Evolutionary conservation across 768 basidiomycete genomes (phyloP).

Genomic region (Hemileccinum impolitum): DNA sequence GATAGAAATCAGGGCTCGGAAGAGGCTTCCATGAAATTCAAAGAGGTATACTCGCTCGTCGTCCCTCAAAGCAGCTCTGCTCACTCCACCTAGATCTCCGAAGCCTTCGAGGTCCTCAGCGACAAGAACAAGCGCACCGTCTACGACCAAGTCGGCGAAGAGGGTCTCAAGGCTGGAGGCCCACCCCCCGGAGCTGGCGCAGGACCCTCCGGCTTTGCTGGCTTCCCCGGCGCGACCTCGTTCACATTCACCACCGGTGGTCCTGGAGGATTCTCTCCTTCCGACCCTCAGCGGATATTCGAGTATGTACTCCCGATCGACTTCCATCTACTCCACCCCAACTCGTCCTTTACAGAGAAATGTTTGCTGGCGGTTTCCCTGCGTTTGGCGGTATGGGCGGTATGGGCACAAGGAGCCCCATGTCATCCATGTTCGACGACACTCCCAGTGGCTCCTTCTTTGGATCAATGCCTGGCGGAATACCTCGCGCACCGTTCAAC

Average conservation of each 20-base stretch:
- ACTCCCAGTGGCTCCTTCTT: slow-evolving; percentile 38
- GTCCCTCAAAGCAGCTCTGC: neutral
- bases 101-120: slow-evolving; percentile 93
- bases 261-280: slow-evolving; percentile 61
- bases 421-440: slow-evolving; percentile 35
- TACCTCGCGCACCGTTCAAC: slow-evolving; percentile 45
- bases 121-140: slow-evolving; percentile 81
- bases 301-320: slow-evolving; percentile 51
- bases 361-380: slow-evolving; percentile 43
- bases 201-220: slow-evolving; percentile 35
- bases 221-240: slow-evolving; percentile 48
- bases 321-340: neutral
- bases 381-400: slow-evolving; percentile 38
- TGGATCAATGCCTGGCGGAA: slow-evolving; percentile 51
- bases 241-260: slow-evolving; percentile 54
- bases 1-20: slow-evolving; percentile 87
- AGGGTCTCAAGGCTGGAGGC: slow-evolving; percentile 79
- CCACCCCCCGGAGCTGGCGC: slow-evolving; percentile 49
- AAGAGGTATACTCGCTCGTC: slow-evolving; percentile 57
- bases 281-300: slow-evolving; percentile 86
- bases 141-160: slow-evolving; percentile 94
- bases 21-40: slow-evolving; percentile 85
- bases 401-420: slow-evolving; percentile 37
- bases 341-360: slow-evolving; percentile 41
- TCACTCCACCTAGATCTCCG: slow-evolving; percentile 60